Conservation (phyloP, 2,329 filamentous ascomycete species). For the Sporothrix pseudoabietina region DNA sequence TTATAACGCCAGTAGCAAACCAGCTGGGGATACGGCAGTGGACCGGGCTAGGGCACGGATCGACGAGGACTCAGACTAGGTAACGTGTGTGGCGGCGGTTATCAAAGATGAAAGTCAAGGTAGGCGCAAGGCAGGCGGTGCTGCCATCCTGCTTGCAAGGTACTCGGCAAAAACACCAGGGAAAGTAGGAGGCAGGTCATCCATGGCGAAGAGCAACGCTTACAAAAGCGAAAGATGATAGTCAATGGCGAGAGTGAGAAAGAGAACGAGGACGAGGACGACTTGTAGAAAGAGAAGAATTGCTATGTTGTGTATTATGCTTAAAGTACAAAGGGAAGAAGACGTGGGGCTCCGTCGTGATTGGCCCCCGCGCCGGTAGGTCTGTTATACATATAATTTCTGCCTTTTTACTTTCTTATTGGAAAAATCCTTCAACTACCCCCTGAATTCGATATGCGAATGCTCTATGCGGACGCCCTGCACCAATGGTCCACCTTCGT, state of each 20-base stretch:
- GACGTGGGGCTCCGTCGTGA: background rate
- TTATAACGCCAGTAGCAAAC: constrained; percentile 50
- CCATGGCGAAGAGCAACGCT: no score
- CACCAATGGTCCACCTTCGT: background rate
- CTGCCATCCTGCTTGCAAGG: background rate
- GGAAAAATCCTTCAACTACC: background rate
- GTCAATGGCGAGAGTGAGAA: constrained; percentile 14
- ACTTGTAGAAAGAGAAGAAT: background rate
- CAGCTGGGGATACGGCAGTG: constrained; percentile 59
- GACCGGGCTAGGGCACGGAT: constrained; percentile 62
- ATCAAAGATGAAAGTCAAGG: background rate
- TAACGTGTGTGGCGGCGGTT: background rate
- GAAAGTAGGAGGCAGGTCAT: background rate
- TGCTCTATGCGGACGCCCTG: background rate
- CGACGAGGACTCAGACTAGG: constrained; percentile 62
- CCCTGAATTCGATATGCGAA: background rate
- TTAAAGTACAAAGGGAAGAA: constrained; percentile 38
- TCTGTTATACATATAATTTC: constrained; percentile 24
- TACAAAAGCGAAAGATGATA: background rate
- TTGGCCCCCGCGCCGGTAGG: background rate
- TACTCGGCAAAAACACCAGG: background rate
- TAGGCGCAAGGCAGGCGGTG: background rate
- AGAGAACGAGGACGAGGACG: background rate
- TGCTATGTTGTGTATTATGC: constrained; percentile 26
- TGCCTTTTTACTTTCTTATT: background rate